These are phyloP conservation scores for Viola pubescens DNA, from an alignment of 441 rosid species.

Conservation along the genomic window DNA sequence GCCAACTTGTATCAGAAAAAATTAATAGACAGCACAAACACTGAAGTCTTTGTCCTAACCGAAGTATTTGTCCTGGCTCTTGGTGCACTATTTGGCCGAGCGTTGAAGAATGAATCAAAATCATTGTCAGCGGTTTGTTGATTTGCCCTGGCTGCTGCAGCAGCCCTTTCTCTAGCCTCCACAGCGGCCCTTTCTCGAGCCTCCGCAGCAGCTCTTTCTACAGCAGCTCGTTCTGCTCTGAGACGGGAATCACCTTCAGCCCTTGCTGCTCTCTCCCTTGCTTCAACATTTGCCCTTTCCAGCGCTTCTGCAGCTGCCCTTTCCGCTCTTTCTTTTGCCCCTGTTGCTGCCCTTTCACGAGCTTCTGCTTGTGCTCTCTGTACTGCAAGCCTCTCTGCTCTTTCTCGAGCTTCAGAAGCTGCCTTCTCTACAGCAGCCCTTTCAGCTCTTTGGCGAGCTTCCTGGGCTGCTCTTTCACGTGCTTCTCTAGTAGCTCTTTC, in stretches of 20 bases:
- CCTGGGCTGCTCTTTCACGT: slow-evolving; percentile 88
- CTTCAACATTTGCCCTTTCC: slow-evolving; percentile 48
- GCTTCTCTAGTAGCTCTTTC: slow-evolving; percentile 97
- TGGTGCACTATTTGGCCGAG: slow-evolving; percentile 79
- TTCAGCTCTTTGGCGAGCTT: slow-evolving; percentile 74
- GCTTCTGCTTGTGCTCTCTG: slow-evolving; percentile 95
- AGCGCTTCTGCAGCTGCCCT: slow-evolving; percentile 81
- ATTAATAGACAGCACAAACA: slow-evolving; percentile 4
- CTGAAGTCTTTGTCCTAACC: slow-evolving; percentile 37
- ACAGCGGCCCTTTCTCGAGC: slow-evolving; percentile 52
- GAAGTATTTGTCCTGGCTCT: slow-evolving; percentile 61
- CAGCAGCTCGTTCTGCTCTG: slow-evolving; percentile 51
- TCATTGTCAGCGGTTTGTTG: slow-evolving; percentile 49
- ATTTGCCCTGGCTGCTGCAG: slow-evolving; percentile 70
- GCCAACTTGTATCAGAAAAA: slow-evolving; percentile 1
- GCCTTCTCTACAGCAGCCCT: slow-evolving; percentile 76
- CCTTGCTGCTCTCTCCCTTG: slow-evolving; percentile 36
- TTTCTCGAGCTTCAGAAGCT: slow-evolving; percentile 64
- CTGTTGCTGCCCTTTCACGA: slow-evolving; percentile 78
- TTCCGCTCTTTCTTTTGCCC: slow-evolving; percentile 79
- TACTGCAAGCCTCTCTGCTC: slow-evolving; percentile 87
- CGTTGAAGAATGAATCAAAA: slow-evolving; percentile 71
- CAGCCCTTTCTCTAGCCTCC: slow-evolving; percentile 53
- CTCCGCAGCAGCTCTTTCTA: slow-evolving; percentile 42
- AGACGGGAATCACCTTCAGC: slow-evolving; percentile 53